These are phyloP conservation scores for Cladosporium sp. DNA, from an alignment of 2,329 filamentous ascomycete genomes.

Conservation along the genomic window DNA sequence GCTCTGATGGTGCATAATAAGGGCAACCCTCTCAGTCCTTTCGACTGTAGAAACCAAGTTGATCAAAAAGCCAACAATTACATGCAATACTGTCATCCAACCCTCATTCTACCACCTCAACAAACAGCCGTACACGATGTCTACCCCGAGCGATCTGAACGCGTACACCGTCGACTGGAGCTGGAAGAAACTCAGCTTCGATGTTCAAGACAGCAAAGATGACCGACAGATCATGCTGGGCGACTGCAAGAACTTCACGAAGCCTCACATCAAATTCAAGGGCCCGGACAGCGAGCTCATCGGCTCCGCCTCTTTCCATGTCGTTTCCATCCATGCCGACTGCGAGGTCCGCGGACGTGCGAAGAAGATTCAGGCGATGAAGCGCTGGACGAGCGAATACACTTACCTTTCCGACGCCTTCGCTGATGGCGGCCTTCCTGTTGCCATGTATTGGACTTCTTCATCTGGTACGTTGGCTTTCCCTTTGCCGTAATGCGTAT, in stretches of 20 bases:
- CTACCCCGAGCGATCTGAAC: background rate
- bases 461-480: background rate
- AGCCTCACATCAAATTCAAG: constrained; percentile 1
- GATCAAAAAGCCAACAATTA: too few relatives aligned
- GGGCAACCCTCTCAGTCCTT: too few relatives aligned
- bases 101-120: too few relatives aligned
- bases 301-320: constrained; percentile 6
- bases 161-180: constrained; percentile 2
- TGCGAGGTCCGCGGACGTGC: constrained; percentile 1
- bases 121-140: background rate
- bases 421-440: background rate
- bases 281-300: background rate
- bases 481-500: background rate
- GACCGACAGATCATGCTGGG: background rate
- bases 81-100: too few relatives aligned
- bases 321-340: constrained; percentile 7
- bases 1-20: too few relatives aligned
- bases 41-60: too few relatives aligned
- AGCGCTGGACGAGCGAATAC: background rate
- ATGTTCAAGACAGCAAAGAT: background rate
- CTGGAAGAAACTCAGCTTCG: constrained; percentile 4
- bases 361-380: constrained; percentile 8
- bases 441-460: constrained; percentile 7
- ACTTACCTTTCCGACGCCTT: constrained; percentile 7
- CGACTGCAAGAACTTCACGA: constrained; percentile 4